Percentiles rank a stretch among this genome's conserved stretches.
These are phyloP conservation scores for Sordariomycetes sp. DNA, from an alignment of 2,329 filamentous ascomycete species.

Conservation along the genomic window DNA sequence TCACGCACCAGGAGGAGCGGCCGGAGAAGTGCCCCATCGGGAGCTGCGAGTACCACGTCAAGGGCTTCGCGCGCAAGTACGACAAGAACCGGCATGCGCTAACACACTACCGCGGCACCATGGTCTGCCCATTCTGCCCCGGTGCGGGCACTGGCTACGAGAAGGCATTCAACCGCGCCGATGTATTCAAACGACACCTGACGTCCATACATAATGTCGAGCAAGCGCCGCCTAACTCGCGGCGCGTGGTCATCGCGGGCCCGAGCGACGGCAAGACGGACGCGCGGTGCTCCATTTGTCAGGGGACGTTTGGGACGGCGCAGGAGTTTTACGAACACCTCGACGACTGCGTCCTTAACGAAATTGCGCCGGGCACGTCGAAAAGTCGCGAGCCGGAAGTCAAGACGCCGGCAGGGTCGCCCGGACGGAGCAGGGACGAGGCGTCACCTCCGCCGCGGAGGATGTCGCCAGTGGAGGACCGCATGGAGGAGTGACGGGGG, in stretches of 20 bases:
- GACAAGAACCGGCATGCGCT: conserved; percentile 95
- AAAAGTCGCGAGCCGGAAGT: conserved; percentile 2
- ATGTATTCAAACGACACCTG: conserved; percentile 93
- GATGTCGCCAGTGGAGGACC: neutral
- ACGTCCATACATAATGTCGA: conserved; percentile 90
- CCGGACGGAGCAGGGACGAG: conserved; percentile 3
- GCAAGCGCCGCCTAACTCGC: conserved; percentile 81
- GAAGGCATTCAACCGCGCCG: conserved; percentile 91
- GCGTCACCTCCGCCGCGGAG: neutral
- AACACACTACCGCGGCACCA: conserved; percentile 95
- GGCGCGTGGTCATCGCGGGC: conserved; percentile 46
- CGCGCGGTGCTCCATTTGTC: conserved; percentile 85
- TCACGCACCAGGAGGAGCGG: conserved; percentile 86
- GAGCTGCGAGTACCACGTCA: conserved; percentile 85
- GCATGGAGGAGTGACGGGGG: neutral
- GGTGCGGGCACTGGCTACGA: conserved; percentile 77
- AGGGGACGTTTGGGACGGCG: conserved; percentile 63
- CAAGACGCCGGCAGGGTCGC: neutral
- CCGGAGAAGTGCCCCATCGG: conserved; percentile 94
- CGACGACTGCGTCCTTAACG: conserved; percentile 50
- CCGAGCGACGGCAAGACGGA: conserved; percentile 28
- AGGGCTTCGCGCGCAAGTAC: conserved; percentile 93
- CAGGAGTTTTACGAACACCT: conserved; percentile 98
- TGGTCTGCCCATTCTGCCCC: conserved; percentile 95
- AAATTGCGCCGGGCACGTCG: conserved; percentile 32